Percentiles rank a stretch among this genome's conserved stretches.
phyloP scores from a whole-genome alignment of 2,329 filamentous ascomycete genomes.

The Aureobasidium melanogenum region DNA sequence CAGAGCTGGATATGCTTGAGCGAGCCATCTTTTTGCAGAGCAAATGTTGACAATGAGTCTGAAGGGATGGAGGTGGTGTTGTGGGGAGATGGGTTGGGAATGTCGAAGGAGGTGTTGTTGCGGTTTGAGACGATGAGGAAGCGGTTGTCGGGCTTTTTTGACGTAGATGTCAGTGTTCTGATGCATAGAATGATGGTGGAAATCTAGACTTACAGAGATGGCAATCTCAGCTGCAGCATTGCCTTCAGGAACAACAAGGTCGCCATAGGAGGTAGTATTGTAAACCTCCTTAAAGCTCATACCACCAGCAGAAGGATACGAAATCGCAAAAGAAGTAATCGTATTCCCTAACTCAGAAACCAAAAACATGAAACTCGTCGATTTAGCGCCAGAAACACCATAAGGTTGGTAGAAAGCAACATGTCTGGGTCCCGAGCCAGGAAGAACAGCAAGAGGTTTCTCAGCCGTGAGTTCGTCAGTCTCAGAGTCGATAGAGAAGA shows the following conservation, averaged over 20 bases:
- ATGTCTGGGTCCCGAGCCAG: slow-evolving; percentile 30
- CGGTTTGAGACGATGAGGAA: slow-evolving; percentile 63
- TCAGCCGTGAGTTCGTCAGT: slow-evolving; percentile 21
- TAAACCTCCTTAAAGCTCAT: slow-evolving; percentile 39
- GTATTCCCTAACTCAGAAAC: slow-evolving; percentile 45
- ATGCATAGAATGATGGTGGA: too few relatives aligned
- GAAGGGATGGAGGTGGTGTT: slow-evolving; percentile 28
- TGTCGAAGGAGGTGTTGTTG: slow-evolving; percentile 46
- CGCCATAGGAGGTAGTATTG: slow-evolving; percentile 40
- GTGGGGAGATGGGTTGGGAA: slow-evolving; percentile 34
- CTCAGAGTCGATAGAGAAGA: slow-evolving; percentile 23
- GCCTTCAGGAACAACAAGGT: slow-evolving; percentile 33
- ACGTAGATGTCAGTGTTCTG: neutral
- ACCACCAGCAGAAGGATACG: slow-evolving; percentile 35
- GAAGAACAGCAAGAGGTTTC: slow-evolving; percentile 18
- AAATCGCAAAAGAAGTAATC: slow-evolving; percentile 39
- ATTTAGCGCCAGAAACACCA: slow-evolving; percentile 16
- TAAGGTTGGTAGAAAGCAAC: slow-evolving; percentile 28
- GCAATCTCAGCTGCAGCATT: slow-evolving; percentile 50
- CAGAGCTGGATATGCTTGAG: slow-evolving; percentile 49
- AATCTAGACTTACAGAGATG: slow-evolving; percentile 24
- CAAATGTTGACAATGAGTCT: slow-evolving; percentile 57
- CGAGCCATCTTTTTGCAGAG: slow-evolving; percentile 48
- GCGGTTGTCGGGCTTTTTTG: slow-evolving; percentile 35
- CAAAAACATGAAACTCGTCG: slow-evolving; percentile 28